phyloP scores from a whole-genome alignment of 106 monocot species.

The Hemerocallis citrina region DNA sequence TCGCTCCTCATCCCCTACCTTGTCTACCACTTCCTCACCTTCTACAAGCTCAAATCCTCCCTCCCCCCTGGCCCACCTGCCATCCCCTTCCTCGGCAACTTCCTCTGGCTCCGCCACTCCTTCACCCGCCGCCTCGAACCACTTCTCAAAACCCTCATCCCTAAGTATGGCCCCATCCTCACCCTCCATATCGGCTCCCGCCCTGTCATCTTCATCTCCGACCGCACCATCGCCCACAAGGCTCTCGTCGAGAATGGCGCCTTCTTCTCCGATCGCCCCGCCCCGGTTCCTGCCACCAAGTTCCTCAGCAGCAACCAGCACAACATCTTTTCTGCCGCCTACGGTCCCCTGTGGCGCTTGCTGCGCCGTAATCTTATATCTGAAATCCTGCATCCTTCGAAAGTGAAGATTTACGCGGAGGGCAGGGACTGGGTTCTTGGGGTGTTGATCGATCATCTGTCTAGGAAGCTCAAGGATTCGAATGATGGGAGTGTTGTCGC shows the following conservation, averaged over 20 bases:
- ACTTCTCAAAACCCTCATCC: background rate
- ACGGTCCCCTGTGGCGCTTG: constrained; percentile 32
- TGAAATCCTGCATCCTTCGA: constrained; percentile 16
- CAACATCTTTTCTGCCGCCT: constrained; percentile 10
- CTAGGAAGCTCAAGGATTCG: background rate
- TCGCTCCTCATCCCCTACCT: no score
- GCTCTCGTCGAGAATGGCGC: constrained; percentile 26
- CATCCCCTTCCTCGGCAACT: constrained; percentile 13
- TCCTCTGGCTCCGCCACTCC: background rate
- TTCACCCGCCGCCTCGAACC: background rate
- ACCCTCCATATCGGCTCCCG: constrained; percentile 17
- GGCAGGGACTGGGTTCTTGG: constrained; percentile 22
- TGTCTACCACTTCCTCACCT: background rate
- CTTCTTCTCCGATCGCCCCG: constrained; percentile 23
- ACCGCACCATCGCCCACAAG: constrained; percentile 19
- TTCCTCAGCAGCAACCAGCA: constrained; percentile 8
- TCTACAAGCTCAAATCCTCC: no score
- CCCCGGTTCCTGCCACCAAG: background rate
- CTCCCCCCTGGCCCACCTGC: constrained; percentile 20
- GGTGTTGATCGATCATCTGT: background rate
- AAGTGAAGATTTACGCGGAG: constrained; percentile 6
- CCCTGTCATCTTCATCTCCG: constrained; percentile 20
- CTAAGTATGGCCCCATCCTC: constrained; percentile 24
- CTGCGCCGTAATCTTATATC: constrained; percentile 18
- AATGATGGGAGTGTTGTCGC: background rate